Conservation (phyloP, 2,329 filamentous ascomycete species). For the Didymella lethalis region DNA sequence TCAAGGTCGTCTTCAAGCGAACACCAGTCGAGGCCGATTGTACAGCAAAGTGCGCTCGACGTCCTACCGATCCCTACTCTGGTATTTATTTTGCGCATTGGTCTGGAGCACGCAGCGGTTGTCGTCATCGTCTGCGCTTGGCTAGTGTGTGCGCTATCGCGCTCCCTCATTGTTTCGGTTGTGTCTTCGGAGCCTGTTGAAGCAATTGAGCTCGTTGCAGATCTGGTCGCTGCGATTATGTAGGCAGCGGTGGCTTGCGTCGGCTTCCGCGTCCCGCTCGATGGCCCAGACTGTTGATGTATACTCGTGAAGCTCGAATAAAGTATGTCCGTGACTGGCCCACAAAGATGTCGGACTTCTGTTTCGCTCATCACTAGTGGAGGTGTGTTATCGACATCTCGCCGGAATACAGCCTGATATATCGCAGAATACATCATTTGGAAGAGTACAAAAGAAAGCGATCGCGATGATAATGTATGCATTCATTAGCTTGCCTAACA, state of each 20-base stretch:
- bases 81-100: background rate
- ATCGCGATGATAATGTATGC: too few species aligned
- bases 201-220: background rate
- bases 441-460: too few species aligned
- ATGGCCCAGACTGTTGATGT: background rate
- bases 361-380: too few species aligned
- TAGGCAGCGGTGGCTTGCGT: background rate
- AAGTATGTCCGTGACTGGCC: background rate
- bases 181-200: background rate
- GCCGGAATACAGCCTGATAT: too few species aligned
- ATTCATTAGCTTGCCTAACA: too few species aligned
- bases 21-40: background rate
- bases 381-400: too few species aligned
- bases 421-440: too few species aligned
- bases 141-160: background rate
- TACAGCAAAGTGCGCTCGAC: background rate
- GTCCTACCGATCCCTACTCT: background rate
- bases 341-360: too few species aligned
- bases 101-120: background rate
- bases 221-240: background rate
- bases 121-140: background rate
- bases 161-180: background rate
- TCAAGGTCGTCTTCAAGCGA: background rate
- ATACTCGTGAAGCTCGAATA: background rate
- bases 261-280: background rate